These are phyloP conservation scores for Saccharum spontaneum DNA, from an alignment of 176 grass and related monocot genomes.

Conservation along the genomic window DNA sequence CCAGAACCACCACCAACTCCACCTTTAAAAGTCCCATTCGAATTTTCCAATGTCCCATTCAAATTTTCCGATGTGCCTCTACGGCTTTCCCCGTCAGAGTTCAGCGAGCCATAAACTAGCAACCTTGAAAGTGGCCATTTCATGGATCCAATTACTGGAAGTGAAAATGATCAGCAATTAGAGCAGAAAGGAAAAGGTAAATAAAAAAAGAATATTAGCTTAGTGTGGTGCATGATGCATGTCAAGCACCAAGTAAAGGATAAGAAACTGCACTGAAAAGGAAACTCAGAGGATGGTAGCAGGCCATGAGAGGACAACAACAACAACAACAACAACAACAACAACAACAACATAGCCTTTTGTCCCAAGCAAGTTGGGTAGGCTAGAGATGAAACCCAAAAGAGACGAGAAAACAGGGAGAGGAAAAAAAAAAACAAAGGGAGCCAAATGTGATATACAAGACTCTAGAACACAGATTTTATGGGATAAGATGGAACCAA, in stretches of 20 bases:
- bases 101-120: constrained; percentile 68
- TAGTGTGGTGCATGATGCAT: constrained; percentile 12
- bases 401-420: too few species aligned
- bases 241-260: neutral
- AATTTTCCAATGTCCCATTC: constrained; percentile 50
- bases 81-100: constrained; percentile 74
- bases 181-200: constrained; percentile 5
- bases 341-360: too few species aligned
- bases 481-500: constrained; percentile 40
- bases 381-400: too few species aligned
- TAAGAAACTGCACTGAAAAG: neutral
- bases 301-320: constrained; percentile 14
- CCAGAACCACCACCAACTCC: constrained; percentile 91
- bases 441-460: neutral
- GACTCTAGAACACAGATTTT: neutral
- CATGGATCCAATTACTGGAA: constrained; percentile 87
- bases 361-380: too few species aligned
- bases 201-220: neutral
- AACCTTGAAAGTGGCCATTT: constrained; percentile 94
- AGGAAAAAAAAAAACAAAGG: constrained; percentile 2
- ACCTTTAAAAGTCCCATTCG: constrained; percentile 66
- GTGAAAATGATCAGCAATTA: constrained; percentile 21
- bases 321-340: too few species aligned
- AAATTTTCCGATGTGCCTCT: constrained; percentile 35
- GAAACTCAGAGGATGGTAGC: neutral